A percentile compares a stretch with the other conserved stretches of the same genome.
phyloP scores from a whole-genome alignment of 768 basidiomycete genomes.

The Boletus rubescentipes region DNA sequence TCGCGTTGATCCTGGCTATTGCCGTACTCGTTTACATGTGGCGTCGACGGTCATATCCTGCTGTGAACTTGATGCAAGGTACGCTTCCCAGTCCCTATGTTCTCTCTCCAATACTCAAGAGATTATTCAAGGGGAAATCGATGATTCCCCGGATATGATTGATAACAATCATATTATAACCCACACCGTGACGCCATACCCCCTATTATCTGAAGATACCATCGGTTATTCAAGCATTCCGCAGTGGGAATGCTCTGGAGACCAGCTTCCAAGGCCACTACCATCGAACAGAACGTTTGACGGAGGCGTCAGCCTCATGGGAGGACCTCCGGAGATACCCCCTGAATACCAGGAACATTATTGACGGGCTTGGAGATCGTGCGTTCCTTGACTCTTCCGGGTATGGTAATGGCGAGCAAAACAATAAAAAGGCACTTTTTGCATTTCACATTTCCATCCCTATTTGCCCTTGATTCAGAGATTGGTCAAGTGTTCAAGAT shows the following conservation, averaged over 20 bases:
- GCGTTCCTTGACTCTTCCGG: too few species aligned
- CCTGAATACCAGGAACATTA: slow-evolving; percentile 5
- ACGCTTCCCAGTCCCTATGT: neutral
- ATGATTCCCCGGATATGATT: too few species aligned
- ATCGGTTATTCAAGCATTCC: neutral
- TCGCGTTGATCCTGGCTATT: neutral
- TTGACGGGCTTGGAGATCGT: neutral
- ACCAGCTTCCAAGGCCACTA: neutral
- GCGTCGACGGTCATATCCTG: neutral
- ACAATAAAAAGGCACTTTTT: too few species aligned
- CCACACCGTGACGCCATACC: neutral
- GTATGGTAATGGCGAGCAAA: too few species aligned
- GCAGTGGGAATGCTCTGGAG: neutral
- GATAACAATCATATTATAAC: neutral
- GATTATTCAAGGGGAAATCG: neutral
- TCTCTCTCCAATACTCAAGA: neutral
- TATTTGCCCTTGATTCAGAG: too few species aligned
- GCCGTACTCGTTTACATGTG: neutral
- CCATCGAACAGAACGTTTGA: slow-evolving; percentile 1
- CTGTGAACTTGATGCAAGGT: neutral
- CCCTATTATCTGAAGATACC: neutral
- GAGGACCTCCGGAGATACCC: neutral
- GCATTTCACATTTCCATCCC: too few species aligned
- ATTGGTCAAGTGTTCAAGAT: too few species aligned
- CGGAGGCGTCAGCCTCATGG: neutral